A percentile compares a stretch with the other conserved stretches of the same genome.
Evolutionary conservation across 305 asterid species (phyloP).

Genomic region (Rubia occidens): DNA sequence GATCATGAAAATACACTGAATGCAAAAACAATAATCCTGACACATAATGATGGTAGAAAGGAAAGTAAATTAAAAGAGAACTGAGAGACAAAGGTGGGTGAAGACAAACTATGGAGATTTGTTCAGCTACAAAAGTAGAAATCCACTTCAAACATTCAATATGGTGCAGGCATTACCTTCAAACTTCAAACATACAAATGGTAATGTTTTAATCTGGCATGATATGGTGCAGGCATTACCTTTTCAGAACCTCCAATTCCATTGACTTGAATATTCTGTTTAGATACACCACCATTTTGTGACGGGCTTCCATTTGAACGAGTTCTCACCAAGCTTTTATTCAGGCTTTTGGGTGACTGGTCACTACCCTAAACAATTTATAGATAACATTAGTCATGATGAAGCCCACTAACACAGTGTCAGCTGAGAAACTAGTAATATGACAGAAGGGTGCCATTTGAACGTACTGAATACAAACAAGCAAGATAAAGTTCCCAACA

Average conservation of each 20-base stretch:
- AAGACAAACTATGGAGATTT: not conserved
- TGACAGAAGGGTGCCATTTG: not conserved
- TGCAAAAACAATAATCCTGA: slow-evolving; percentile 1
- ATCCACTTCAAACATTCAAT: slow-evolving; percentile 1
- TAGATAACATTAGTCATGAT: slow-evolving; percentile 23
- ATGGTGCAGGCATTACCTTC: too few relatives aligned
- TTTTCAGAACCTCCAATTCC: slow-evolving; percentile 48
- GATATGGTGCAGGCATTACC: slow-evolving; percentile 34
- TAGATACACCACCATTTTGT: slow-evolving; percentile 37
- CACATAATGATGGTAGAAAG: not conserved
- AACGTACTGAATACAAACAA: not conserved
- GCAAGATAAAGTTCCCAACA: not conserved
- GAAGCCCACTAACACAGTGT: not conserved
- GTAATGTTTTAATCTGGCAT: not conserved
- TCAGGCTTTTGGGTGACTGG: slow-evolving; percentile 56
- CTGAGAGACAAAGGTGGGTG: not conserved
- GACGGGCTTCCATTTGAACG: slow-evolving; percentile 52
- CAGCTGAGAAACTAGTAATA: not conserved
- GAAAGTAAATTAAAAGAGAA: not conserved
- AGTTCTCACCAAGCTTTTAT: slow-evolving; percentile 39
- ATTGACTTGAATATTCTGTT: slow-evolving; percentile 55
- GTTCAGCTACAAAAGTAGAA: not conserved
- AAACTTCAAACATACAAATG: slow-evolving; percentile 8
- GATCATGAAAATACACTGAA: not conserved
- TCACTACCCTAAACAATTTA: slow-evolving; percentile 58